Conservation (phyloP, 176 grass and related monocot species). For the Triticum monococcum region DNA sequence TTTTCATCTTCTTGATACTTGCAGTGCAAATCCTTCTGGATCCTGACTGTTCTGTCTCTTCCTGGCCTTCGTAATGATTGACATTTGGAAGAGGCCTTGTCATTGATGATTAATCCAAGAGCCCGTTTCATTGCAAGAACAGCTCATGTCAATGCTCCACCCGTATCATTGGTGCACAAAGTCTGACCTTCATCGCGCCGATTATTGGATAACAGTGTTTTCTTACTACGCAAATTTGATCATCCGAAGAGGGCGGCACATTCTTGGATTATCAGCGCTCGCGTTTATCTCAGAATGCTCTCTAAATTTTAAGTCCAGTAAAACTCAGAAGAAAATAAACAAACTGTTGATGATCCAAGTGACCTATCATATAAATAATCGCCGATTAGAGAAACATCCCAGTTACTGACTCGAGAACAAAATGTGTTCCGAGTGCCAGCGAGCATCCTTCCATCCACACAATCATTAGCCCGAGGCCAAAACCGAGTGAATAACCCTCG, state of each 20-base stretch:
- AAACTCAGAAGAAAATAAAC: not conserved
- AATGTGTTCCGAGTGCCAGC: conserved; percentile 36
- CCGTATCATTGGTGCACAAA: conserved; percentile 36
- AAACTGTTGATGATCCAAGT: not conserved
- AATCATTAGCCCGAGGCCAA: conserved; percentile 33
- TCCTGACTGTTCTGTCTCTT: conserved; percentile 33
- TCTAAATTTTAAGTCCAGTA: not conserved
- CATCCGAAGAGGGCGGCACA: not conserved
- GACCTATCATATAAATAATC: not conserved
- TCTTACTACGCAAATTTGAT: not conserved
- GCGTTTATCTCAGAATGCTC: not conserved
- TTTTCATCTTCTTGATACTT: conserved; percentile 28
- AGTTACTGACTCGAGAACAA: not conserved
- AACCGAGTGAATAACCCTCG: conserved; percentile 12
- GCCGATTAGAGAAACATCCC: not conserved
- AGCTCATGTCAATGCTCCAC: conserved; percentile 44
- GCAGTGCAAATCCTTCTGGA: conserved; percentile 27
- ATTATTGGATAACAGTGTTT: conserved; percentile 39
- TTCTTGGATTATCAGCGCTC: not conserved
- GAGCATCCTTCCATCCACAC: not conserved
- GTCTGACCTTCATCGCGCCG: conserved; percentile 30
- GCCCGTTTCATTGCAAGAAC: conserved; percentile 32
- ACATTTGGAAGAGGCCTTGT: conserved; percentile 20
- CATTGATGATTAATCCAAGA: conserved; percentile 38
- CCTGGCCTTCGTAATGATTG: conserved; percentile 40